Evolutionary conservation across 2,329 filamentous ascomycete species (phyloP), one percentile per base, ranked within the genome.

Genomic region (Xylaria sp.): DNA sequence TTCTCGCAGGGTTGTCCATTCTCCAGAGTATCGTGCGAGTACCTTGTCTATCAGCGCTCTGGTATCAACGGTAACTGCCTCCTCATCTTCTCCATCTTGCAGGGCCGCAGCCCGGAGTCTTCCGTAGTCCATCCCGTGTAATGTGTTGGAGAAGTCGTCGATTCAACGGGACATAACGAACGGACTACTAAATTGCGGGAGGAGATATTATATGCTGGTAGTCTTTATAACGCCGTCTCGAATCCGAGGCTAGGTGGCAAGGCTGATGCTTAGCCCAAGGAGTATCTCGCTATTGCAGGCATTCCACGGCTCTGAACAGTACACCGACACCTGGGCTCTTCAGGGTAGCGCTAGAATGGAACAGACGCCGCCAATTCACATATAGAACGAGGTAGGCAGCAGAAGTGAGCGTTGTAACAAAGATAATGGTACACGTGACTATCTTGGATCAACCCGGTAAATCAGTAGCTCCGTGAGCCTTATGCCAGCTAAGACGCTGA

Each of bases 41-140:
- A 99, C 95, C 81, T 99, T 99, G 83, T 98, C 97, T 78, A 99
- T 99, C 74, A 99, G 82, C 50, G 96, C 96, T 76, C 97, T 88
- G 57, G 96, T 99, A 78, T 99, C 97, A 76, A 99, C 96, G 0
- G 96, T 99, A 65, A 99, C 96, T 48, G 96, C 96, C 81, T 98
- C 96, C 80, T 98, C 96, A 74, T 97, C 93, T 69, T 94, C 92
- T 72, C 93, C 93, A 65, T 93, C 91, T 65, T 87, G 89, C 83
- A 99, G 88, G 30, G 96, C 96, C 75, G 93, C 92, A 73, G 95
- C 94, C 77, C 93, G 92, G 72, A 99, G 85, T 76, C 91, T 88
- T 41, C 89, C 87, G 76, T 91, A 91, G 79, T 93, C 90, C 90
- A 93, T 93, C 36, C 73, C 76, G 55, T 62, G 52, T 62, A 32